Evolutionary conservation across 2,329 filamentous ascomycete species (phyloP), one percentile per base, ranked within the genome.

Genomic region (Bipolaris sorokiniana): DNA sequence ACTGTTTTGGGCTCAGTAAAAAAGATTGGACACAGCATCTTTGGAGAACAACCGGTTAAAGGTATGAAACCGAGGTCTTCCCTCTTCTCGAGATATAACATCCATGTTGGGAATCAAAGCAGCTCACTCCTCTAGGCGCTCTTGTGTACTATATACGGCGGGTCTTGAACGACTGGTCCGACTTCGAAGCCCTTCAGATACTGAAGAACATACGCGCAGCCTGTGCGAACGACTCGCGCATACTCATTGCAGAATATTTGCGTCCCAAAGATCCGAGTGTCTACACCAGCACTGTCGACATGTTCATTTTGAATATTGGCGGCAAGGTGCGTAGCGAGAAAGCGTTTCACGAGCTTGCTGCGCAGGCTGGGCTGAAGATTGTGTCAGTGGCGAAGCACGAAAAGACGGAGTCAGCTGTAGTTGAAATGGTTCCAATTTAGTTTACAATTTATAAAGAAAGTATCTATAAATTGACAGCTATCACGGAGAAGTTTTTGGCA

Each of bases 251-350:
- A 10, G 54, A 57, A 38, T 48, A 57, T 28, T 16, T 57, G 36
- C 37, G 34, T 11, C 50, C 50, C 16, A 44, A 54, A 38, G 28
- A 57, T 28, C 49, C 54, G 2, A 48, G 42, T 36, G 50, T 57
- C 10, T 37, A 54, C 28, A 48, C 44, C 15, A 48, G 54, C 38
- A 49, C 50, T 3, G 45, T 57, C 38, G 50, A 57, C 18, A 48
- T 57, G 42, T 57, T 57, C 50, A 57, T 54, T 20, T 11, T 57
- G 13, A 57, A 57, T 44, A 48, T 57, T 34, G 54, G 50, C 42
- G 54, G 54, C 11, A 57, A 57, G 50, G 45, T 48, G 50, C 54
- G 54, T 22, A 57, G 42, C 42, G 42, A 57, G 10, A 49, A 57
- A 16, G 44, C 42, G 22, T 53, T 48, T 54, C 20, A 15, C 9